Base-by-base conservation (phyloP, 306 rosid species). In the Senna siamea region DNA sequence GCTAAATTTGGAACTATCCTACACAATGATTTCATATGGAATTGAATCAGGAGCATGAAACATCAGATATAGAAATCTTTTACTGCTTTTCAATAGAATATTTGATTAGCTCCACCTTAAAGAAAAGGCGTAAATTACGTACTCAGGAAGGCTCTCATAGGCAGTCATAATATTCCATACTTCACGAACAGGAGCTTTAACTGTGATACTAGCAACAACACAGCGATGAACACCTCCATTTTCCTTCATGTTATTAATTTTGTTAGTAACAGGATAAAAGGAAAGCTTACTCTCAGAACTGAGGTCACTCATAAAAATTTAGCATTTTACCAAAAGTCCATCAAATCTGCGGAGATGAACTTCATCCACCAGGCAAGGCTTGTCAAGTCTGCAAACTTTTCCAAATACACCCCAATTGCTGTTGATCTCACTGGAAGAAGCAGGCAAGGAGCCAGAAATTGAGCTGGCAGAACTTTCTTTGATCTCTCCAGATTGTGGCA, bases 191-290 rank as follows among this genome's bases (percentile, higher is more conserved):
- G 94, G 85, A 89, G 98, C 96, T 85, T 94, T 94, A 48, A 94
- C 97, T 28, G 98, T 94, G 78, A 94, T 91, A 86, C 96, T 91
- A 58, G 98, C 98, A 44, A 89, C 89, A 60, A 94, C 98, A 69
- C 93, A 83, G 20, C 98, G 98, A 88, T 94, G 98, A 52, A 91
- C 97, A 4, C 97, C 98, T 79, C 98, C 98, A 69, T 94, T 89
- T 91, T 94, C 97, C 98, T 94, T 94, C 83, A 84, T 58, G 61
- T 76, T 66, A 82, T 76, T 41, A 12, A 80, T 67, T 70, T 73
- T 38, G 58, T 65, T 69, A 48, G 79, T 54, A 78, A 73, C 15
- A 23, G 43, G 69, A 40, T 43, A 74, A 40, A 65, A 72, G 43
- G 74, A 46, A 43, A 54, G 72, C 20, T 58, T 54, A 47, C 20